These are phyloP conservation scores for Symbiodinium pilosum DNA, from an alignment of 73 alveolate species.

Conservation along the genomic window DNA sequence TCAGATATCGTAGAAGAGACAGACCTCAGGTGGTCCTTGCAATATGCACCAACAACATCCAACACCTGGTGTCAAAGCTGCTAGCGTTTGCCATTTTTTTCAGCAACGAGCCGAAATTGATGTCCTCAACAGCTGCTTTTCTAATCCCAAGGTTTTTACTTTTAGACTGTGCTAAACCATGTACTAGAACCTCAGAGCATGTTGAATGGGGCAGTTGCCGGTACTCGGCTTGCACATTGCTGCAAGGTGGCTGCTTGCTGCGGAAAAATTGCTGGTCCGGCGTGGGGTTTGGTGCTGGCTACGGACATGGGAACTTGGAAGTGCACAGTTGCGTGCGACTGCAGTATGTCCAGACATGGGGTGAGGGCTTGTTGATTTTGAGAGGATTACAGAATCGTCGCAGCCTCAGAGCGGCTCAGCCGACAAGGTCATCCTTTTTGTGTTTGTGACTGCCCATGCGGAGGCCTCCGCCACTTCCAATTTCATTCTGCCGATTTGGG, in stretches of 20 bases:
- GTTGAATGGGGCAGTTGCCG: too few relatives aligned
- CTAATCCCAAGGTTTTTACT: too few relatives aligned
- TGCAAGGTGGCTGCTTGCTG: conserved; percentile 68
- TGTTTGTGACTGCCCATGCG: not conserved
- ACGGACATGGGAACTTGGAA: conserved; percentile 26
- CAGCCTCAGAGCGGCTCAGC: not conserved
- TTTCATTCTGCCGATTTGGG: conserved; percentile 78
- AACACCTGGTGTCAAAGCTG: too few relatives aligned
- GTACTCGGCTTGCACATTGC: not conserved
- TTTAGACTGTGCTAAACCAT: too few relatives aligned
- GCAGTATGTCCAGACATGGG: too few relatives aligned
- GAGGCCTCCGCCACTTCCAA: conserved; percentile 59
- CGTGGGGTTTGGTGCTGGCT: conserved; percentile 87
- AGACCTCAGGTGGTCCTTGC: too few relatives aligned
- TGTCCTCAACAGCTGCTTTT: too few relatives aligned
- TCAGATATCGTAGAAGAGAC: too few relatives aligned
- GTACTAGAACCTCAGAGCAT: too few relatives aligned
- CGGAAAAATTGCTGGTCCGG: conserved; percentile 88
- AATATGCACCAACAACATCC: too few relatives aligned
- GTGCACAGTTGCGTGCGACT: not conserved
- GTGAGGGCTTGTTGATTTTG: not conserved
- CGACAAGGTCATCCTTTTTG: not conserved
- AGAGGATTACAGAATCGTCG: conserved; percentile 60
- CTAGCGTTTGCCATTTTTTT: too few relatives aligned
- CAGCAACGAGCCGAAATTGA: too few relatives aligned